Base-by-base conservation (phyloP, 306 rosid species). In the Oxytropis ochrocephala region DNA sequence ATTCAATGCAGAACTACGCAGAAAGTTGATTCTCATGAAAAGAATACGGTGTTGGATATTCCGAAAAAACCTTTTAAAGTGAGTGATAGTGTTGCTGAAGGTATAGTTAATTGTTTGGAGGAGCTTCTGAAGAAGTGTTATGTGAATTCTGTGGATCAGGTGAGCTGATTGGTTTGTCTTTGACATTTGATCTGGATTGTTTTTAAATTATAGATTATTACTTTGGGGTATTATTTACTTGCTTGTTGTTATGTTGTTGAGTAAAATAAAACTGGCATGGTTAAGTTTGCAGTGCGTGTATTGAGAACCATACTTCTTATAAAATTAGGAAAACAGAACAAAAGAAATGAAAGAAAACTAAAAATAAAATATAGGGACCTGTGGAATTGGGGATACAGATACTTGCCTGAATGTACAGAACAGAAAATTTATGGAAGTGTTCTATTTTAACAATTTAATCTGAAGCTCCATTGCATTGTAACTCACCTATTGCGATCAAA, bases 131-230 rank as follows among this genome's bases (percentile, higher is more conserved):
- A 58, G 58, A 94, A 94, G 88, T 94, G 98, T 72, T 63, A 39
- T 70, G 73, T 94, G 73, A 86, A 76, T 76, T 90, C 98, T 46
- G 88, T 85, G 75, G 91, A 90, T 62, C 98, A 90, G 98, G 98
- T 94, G 48, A 58, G 74, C 69, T 64, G 46, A 63, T 79, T 60
- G 32, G 59, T 79, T 74, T 78, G 24, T 52, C 33, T 33, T 75
- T 76, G 47, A 41, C 61, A 24, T 42, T 67, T 80, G 24, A 27
- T 12, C 7, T 52, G 62, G 18, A 11, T 73, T 63, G 7, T 64
- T 30, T 69, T 29, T 32, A 68, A 53, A 44, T 16, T 53, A 14
- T 59, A 64, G 50, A 42, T 13, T 44, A 12, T 21, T 30, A 5
- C 11, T 51, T 44, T 36, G 12, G 38, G 44, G 16, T 43, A 41